Conservation (phyloP, 768 basidiomycete genomes). For the Leucogyrophana mollusca region DNA sequence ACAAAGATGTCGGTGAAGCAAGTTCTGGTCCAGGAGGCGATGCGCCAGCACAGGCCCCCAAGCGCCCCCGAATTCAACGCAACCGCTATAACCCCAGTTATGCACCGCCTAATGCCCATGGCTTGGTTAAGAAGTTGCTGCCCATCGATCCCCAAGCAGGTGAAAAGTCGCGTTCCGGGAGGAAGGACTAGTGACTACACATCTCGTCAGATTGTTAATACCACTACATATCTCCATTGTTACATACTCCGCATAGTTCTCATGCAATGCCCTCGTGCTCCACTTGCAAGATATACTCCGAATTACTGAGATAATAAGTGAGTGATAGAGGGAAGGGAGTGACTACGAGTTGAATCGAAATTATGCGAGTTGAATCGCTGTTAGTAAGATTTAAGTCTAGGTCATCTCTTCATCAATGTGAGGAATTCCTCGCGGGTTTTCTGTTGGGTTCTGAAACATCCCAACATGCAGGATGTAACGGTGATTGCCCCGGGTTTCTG, state of each 20-base stretch:
- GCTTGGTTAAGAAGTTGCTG: constrained; percentile 55
- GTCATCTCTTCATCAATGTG: constrained; percentile 65
- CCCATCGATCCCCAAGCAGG: constrained; percentile 62
- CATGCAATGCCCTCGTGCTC: constrained; percentile 9
- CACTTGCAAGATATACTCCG: constrained; percentile 9
- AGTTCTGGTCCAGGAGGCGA: constrained; percentile 37
- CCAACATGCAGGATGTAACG: constrained; percentile 96
- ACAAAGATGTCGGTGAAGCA: constrained; percentile 49
- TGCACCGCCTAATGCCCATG: constrained; percentile 34
- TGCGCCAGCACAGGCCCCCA: constrained; percentile 42
- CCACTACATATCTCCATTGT: constrained; percentile 11
- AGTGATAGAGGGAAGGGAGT: constrained; percentile 18
- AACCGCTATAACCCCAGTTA: constrained; percentile 46
- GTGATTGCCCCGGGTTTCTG: constrained; percentile 97
- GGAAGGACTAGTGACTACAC: constrained; percentile 48
- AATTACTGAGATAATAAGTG: constrained; percentile 18
- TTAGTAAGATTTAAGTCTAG: constrained; percentile 1
- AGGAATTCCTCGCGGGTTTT: constrained; percentile 98
- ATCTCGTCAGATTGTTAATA: constrained; percentile 4
- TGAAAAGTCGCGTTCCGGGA: constrained; percentile 51
- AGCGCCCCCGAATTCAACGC: constrained; percentile 60
- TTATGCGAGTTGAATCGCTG: constrained; percentile 50
- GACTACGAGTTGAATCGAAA: constrained; percentile 31
- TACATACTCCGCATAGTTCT: constrained; percentile 11
- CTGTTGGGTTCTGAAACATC: constrained; percentile 97